Evolutionary conservation across 2,329 filamentous ascomycete species (phyloP), one percentile per base, ranked within the genome.

Genomic region (Fusarium secorum): DNA sequence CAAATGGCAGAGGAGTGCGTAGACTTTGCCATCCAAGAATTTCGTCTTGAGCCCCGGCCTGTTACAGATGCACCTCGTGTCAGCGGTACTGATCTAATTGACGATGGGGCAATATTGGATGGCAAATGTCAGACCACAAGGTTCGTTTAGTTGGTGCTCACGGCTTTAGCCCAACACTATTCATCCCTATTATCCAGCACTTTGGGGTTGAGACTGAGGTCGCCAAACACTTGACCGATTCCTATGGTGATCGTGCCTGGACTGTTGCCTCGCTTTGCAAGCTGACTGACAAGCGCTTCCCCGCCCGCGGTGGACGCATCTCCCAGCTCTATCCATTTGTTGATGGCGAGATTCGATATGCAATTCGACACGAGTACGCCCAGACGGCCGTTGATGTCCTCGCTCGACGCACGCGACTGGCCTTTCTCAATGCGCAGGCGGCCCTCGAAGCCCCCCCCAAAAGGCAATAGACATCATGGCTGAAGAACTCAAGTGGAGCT

Each of bases 111-210:
- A 62, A 86, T 82, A 59, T 79, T 85, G 10, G 78, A 85, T 65
- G 93, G 94, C 44, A 86, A 85, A 48, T 97, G 94, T 83, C 93
- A 95, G 79, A 97, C 94, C 93, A 96, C 80, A 89, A 91, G 75
- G 91, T 97, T 57, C 90, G 92, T 59, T 85, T 97, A 36, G 86
- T 96, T 64, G 94, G 94, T 74, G 93, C 94, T 15, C 94, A 97
- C 79, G 93, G 94, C 59, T 97, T 91, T 84, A 94, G 91, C 81
- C 94, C 94, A 82, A 87, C 94, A 4, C 89, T 98, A 28, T 97
- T 97, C 84, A 97, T 98, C 85, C 95, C 95, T 81, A 85, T 98
- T 38, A 96, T 97, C 78, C 94, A 98, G 81, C 93, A 97, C 83
- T 97, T 93, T 78, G 94, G 94, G 70, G 83, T 98, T 61, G 95